phyloP scores from a whole-genome alignment of 176 grass and related monocot species.

The Canna indica region DNA sequence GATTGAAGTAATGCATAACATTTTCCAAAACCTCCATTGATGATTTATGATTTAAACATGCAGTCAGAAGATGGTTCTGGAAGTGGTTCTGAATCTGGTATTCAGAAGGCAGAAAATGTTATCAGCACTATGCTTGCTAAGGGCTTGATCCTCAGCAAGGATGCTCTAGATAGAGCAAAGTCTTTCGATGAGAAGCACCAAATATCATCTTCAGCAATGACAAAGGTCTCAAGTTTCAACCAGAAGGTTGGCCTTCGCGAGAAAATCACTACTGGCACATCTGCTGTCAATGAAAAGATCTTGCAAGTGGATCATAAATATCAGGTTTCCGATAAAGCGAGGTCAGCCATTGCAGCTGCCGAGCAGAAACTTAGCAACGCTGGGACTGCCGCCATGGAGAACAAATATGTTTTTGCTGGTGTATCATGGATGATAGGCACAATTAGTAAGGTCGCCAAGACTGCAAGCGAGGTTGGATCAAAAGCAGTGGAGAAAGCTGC shows the following conservation, averaged over 20 bases:
- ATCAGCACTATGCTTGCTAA: slow-evolving; percentile 42
- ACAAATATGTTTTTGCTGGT: slow-evolving; percentile 5
- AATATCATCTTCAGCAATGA: slow-evolving; percentile 23
- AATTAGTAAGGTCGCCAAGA: slow-evolving; percentile 8
- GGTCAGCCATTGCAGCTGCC: slow-evolving; percentile 16
- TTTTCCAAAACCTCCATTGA: not conserved
- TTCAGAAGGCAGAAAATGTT: slow-evolving; percentile 39
- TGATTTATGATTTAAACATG: slow-evolving; percentile 11
- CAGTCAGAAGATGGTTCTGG: slow-evolving; percentile 35
- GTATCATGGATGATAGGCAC: slow-evolving; percentile 4
- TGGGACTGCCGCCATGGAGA: slow-evolving; percentile 1
- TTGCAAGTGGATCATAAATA: slow-evolving; percentile 28
- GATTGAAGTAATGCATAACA: not conserved
- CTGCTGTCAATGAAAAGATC: slow-evolving; percentile 19
- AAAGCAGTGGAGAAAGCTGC: slow-evolving; percentile 6
- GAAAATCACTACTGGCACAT: slow-evolving; percentile 30
- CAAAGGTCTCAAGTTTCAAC: slow-evolving; percentile 31
- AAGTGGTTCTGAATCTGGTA: slow-evolving; percentile 27
- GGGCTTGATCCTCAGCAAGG: slow-evolving; percentile 40
- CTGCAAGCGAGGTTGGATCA: slow-evolving; percentile 17
- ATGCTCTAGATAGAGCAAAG: slow-evolving; percentile 26
- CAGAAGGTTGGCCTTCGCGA: slow-evolving; percentile 25
- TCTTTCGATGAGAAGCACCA: slow-evolving; percentile 38
- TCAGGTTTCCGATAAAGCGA: slow-evolving; percentile 28
- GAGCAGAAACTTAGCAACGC: slow-evolving; percentile 17